Base-by-base conservation (phyloP, 73 alveolate genomes). In the Paramecium primaurelia region DNA sequence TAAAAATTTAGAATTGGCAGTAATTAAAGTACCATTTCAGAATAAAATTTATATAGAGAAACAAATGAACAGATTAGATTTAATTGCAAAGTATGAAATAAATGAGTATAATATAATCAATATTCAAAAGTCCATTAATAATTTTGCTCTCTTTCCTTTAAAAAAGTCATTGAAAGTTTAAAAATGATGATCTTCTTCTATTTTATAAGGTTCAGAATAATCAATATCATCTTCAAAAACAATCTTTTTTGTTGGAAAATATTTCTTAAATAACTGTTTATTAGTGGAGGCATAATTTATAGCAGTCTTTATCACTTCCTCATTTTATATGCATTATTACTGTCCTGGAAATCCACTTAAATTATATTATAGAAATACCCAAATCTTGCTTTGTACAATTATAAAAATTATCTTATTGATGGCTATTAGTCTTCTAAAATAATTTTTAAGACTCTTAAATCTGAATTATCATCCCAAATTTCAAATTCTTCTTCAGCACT, bases 1-100 rank as follows among this genome's bases (percentile, higher is more conserved):
- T 42, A 95, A 95, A 69, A 98, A 98, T 93, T 97, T 97, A 40
- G 99, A 98, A 94, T 88, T 98, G 40, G 95, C 98, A 16, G 95
- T 95, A 26, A 97, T 98, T 59, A n/a, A n/a, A n/a, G n/a, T n/a
- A 92, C 96, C 60, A 91, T 95, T 58, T 86, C 64, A 38, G 95
- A 92, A 32, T 92, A 95, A 86, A 77, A 58, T 95, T 93, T 68
- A 94, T 73, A 47, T 51, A 40, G 16, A 89, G 94, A 22, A 89
- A 8, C 40, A 18, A 37, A 86, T 12, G 90, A 40, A 64, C 45
- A 89, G 25, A 89, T 89, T 54, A 47, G 14, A 77, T 51, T 26
- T 89, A 34, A 77, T 89, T 71, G 59, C 49, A 71, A 44, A 49
- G 71, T 80, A 28, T 80, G 91, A 80, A 38, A 38, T 36, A 75